Base-by-base conservation (phyloP, 2,329 filamentous ascomycete species). In the Penicillium griseofulvum region DNA sequence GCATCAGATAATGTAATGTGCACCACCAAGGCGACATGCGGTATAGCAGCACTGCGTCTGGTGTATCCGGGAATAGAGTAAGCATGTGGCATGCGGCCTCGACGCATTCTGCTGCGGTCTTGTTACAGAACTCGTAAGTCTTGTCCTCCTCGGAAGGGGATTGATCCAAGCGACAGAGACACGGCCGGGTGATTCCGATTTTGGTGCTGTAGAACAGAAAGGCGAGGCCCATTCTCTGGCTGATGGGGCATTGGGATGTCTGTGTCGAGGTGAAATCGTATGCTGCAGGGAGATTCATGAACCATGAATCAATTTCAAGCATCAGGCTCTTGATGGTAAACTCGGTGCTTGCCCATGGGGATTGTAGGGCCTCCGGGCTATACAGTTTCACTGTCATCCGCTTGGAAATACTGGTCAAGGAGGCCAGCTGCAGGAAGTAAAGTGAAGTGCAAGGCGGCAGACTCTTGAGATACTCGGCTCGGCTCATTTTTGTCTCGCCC, bases 11-110 rank as follows among this genome's bases (percentile, higher is more conserved):
- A 56, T 78, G 76, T 14, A 78, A 63, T 16, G 75, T 69, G 56
- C 70, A 75, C 74, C 75, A 78, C 76, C 76, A 79, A 14, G 74
- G 74, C 1, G 72, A 71, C 16, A 72, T 65, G 17, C 66, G 68
- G 52, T 76, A 68, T 11, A 79, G 61, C 0, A 71, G 59, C 8
- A 67, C 61, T 8, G 71, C 65, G 47, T 76, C 73, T 14, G 72
- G 68, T 9, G 69, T 65, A 37, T 76, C 70, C 9, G 76, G 75
- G 38, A 79, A 71, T 12, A 77, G 62, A 0, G 65, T 68, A 17
- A 79, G 56, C 59, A 74, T 67, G 33, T 72, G 72, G 43, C 71
- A 75, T 5, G 76, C 76, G 7, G 75, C 70, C 45, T 76, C 73
- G 12, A 78, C 71, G 57, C 76, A 78, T 24, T 74, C 68, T 5